phyloP scores from a whole-genome alignment of 345 rosid genomes.

The Eucalyptus erythrocorys region DNA sequence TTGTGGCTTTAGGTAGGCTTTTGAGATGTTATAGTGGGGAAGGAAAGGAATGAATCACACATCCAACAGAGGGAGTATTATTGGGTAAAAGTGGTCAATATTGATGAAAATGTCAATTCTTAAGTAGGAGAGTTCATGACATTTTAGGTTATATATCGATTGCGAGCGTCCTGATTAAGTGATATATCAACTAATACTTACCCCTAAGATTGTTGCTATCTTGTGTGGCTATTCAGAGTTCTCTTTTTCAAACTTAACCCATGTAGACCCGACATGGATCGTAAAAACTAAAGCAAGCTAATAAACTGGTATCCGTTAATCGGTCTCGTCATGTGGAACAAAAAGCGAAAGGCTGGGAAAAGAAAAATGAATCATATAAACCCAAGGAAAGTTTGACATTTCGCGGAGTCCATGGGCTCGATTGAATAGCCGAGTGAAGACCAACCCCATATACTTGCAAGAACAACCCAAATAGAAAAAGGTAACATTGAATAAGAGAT shows the following conservation, averaged over 20 bases:
- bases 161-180: not conserved
- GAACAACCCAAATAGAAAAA: not conserved
- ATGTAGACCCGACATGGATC: not conserved
- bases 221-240: not conserved
- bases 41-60: not conserved
- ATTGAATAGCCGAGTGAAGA: not conserved
- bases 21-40: not conserved
- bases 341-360: not conserved
- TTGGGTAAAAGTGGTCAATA: not conserved
- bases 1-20: rapidly evolving
- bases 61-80: not conserved
- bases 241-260: not conserved
- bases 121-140: not conserved
- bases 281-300: not conserved
- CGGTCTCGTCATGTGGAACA: not conserved
- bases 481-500: not conserved
- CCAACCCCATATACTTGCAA: not conserved
- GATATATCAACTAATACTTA: not conserved
- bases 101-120: not conserved
- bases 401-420: not conserved
- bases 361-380: not conserved
- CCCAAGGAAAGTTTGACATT: not conserved
- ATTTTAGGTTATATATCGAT: not conserved
- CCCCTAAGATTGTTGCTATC: too few species aligned
- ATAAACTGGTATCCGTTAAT: not conserved